Conservation (phyloP, 495 filamentous ascomycete species). For the Annulohypoxylon stygium region DNA sequence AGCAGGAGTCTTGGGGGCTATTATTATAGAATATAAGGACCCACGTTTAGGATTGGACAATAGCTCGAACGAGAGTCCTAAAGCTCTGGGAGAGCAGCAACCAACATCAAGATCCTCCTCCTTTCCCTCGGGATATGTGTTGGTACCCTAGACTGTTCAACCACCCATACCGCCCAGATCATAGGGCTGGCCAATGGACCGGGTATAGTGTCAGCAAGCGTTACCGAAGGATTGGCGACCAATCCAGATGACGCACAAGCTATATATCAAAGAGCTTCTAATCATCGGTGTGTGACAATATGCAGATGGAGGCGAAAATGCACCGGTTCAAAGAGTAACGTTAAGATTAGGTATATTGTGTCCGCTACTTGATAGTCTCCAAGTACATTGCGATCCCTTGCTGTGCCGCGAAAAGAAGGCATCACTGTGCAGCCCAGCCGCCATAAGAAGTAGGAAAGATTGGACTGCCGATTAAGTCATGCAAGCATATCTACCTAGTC, state of each 20-base stretch:
- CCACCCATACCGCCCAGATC: slow-evolving; percentile 34
- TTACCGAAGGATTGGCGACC: slow-evolving; percentile 38
- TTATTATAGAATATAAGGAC: slow-evolving; percentile 28
- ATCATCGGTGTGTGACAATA: slow-evolving; percentile 19
- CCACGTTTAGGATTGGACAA: slow-evolving; percentile 22
- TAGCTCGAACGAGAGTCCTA: slow-evolving; percentile 14
- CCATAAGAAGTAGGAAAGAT: not conserved
- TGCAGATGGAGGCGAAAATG: slow-evolving; percentile 14
- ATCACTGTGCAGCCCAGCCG: not conserved
- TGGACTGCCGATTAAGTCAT: slow-evolving; percentile 2
- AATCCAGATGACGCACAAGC: slow-evolving; percentile 43
- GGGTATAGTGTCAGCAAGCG: slow-evolving; percentile 36
- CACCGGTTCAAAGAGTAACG: not conserved
- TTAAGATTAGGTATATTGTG: not conserved
- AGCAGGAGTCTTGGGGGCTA: slow-evolving; percentile 37
- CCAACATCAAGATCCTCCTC: slow-evolving; percentile 40
- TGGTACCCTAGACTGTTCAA: slow-evolving; percentile 6
- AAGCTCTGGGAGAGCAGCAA: slow-evolving; percentile 29
- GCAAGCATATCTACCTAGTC: not conserved
- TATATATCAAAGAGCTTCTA: slow-evolving; percentile 25
- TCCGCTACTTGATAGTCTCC: not conserved
- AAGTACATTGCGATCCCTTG: not conserved
- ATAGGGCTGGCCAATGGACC: slow-evolving; percentile 47
- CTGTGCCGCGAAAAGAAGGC: not conserved
- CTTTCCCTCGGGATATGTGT: not conserved